Base-by-base conservation (phyloP, 176 grass and related monocot genomes). In the Microstegium vimineum region DNA sequence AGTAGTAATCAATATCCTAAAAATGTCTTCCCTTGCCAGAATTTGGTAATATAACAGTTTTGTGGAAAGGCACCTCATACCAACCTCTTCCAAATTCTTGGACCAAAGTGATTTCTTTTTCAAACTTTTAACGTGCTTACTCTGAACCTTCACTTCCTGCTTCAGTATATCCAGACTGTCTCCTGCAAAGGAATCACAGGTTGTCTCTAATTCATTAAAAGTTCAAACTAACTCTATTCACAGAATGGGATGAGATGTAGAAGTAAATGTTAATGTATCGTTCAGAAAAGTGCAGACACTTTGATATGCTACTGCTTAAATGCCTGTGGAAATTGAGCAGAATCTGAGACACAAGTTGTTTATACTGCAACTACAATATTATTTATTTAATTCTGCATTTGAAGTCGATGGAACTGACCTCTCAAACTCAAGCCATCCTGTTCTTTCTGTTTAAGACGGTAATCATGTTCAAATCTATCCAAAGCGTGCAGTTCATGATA, bases 31-130 rank as follows among this genome's bases (percentile, higher is more conserved):
- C 36, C 43, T 43, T 73, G 32, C 85, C 83, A 77, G 20, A 20
- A 71, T 74, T 82, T 80, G 17, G 52, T 54, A 80, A 71, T 81
- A 63, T 40, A 67, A 81, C 56, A 84, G 31, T 64, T 72, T 84
- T 75, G 62, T 31, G 82, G 16, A 80, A 91, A 84, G 78, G 23
- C 26, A 88, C 47, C 31, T 51, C 83, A 66, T 78, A 88, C 84
- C 49, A 72, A 99, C 96, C 97, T 99, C 97, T 84, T 99, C 97
- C 88, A 99, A 87, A 70, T 89, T 92, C 81, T 92, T 96, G 59
- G 91, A 96, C 97, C 97, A 99, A 84, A 99, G 89, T 66, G 97
- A 95, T 35, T 70, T 96, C 69, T 90, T 99, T 78, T 99, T 90
- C 76, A 99, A 82, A 87, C 74, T 74, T 75, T 99, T 96, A 76